phyloP scores from a whole-genome alignment of 192 early-diverging fungal species.

The Coemansia sp. region DNA sequence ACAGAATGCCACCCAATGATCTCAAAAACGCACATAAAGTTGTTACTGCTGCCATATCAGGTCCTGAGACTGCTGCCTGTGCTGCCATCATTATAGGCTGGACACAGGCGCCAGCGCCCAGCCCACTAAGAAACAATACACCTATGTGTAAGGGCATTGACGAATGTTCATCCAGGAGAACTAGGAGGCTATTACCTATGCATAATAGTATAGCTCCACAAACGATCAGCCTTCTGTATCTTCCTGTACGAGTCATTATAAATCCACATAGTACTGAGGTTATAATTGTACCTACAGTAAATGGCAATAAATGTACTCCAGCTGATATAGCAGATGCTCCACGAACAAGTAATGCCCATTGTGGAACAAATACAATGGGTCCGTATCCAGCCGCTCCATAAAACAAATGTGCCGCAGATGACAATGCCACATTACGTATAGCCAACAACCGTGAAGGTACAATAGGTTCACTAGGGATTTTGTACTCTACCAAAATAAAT shows the following conservation, averaged over 20 bases:
- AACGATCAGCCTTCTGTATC: constrained; percentile 67
- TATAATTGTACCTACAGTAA: constrained; percentile 73
- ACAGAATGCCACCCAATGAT: constrained; percentile 48
- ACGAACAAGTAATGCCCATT: constrained; percentile 84
- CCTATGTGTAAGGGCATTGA: constrained; percentile 59
- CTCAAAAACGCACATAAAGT: constrained; percentile 67
- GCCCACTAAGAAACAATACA: constrained; percentile 69
- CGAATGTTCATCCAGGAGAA: constrained; percentile 60
- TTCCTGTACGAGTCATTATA: constrained; percentile 58
- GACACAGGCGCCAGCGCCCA: constrained; percentile 75
- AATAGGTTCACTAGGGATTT: constrained; percentile 63
- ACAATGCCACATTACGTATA: constrained; percentile 59
- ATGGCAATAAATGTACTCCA: constrained; percentile 75
- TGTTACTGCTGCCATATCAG: constrained; percentile 75
- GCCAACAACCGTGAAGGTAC: constrained; percentile 63
- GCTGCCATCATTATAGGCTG: constrained; percentile 76
- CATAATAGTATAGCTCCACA: constrained; percentile 65
- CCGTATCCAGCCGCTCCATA: constrained; percentile 65
- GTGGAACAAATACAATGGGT: constrained; percentile 75
- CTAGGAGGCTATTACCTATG: constrained; percentile 66
- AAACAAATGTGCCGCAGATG: constrained; percentile 67
- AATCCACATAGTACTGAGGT: constrained; percentile 69
- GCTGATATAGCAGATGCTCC: constrained; percentile 72
- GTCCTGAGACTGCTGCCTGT: constrained; percentile 67
- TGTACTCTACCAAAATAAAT: constrained; percentile 66